These are phyloP conservation scores for Aspergillus fumigatiaffinis DNA, from an alignment of 2,329 filamentous ascomycete species.

Conservation along the genomic window DNA sequence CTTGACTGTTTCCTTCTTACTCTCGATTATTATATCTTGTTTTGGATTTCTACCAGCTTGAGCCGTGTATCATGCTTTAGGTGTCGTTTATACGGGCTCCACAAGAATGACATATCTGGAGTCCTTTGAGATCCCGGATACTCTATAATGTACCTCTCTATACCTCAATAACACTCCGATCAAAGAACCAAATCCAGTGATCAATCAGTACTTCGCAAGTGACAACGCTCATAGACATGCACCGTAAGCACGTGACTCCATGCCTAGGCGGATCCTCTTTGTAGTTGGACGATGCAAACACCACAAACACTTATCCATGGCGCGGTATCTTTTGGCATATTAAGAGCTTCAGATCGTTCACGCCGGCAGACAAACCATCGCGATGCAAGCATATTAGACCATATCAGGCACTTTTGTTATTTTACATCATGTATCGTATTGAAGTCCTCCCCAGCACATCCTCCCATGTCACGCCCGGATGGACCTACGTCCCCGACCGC, in stretches of 20 bases:
- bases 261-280: not conserved
- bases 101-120: not conserved
- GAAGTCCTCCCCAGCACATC: slow-evolving; percentile 73
- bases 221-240: not conserved
- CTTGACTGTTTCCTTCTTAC: slow-evolving; percentile 4
- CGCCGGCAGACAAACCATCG: not conserved
- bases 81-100: not conserved
- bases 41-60: slow-evolving; percentile 6
- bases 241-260: not conserved
- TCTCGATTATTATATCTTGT: not conserved
- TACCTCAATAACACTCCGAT: not conserved
- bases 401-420: not conserved
- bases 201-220: not conserved
- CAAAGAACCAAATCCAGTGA: not conserved
- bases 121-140: not conserved
- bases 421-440: slow-evolving; percentile 63
- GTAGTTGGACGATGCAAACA: slow-evolving; percentile 14
- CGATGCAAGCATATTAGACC: not conserved
- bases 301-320: slow-evolving; percentile 11
- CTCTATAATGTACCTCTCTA: not conserved
- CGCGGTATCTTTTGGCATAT: not conserved
- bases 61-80: not conserved
- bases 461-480: slow-evolving; percentile 72
- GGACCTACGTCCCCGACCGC: slow-evolving; percentile 84
- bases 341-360: not conserved